Base-by-base conservation (phyloP, 805 yeast genomes). In the Myxozyma neotropica region DNA sequence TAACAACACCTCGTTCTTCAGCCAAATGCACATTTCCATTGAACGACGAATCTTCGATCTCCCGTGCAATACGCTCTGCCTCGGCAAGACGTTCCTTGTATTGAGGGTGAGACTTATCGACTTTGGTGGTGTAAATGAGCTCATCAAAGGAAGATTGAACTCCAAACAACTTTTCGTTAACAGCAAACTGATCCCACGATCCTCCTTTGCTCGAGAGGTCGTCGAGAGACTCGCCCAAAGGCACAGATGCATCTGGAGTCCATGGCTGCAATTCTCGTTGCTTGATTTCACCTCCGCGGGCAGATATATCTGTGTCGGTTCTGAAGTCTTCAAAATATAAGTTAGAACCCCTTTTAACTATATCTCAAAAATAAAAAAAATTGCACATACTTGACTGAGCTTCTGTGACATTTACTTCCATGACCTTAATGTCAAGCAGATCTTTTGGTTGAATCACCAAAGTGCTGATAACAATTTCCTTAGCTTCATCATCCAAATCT, bases 101-200 rank as follows among this genome's bases (percentile, higher is more conserved):
- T 66, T 88, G 89, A 13, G 96, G 94, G 62, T 86, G 88, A 45
- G 79, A 72, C 55, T 78, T 86, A 69, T 91, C 79, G 64, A 84
- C 81, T 63, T 82, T 83, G 0, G 97, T 91, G 24, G 98, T 93
- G 74, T 93, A 93, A 62, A 87, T 77, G 72, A 85, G 84, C 74
- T 93, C 98, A 72, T 92, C 93, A 72, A 81, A 88, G 35, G 89
- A 81, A 0, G 96, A 86, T 65, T 83, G 86, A 50, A 94, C 86
- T 39, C 97, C 97, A 73, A 94, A 94, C 74, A 88, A 87, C 58
- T 84, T 81, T 72, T 89, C 87, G 73, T 94, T 94, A n/a, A 84
- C 93, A 55, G 88, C 87, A 74, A 94, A 94, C 76, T 94, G 99
- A 75, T 94, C 97, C 98, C 98, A 94, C 8, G 33, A 13, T 6